Evolutionary conservation across 495 filamentous ascomycete species (phyloP).

Genomic region (Clohesyomyces aquaticus): DNA sequence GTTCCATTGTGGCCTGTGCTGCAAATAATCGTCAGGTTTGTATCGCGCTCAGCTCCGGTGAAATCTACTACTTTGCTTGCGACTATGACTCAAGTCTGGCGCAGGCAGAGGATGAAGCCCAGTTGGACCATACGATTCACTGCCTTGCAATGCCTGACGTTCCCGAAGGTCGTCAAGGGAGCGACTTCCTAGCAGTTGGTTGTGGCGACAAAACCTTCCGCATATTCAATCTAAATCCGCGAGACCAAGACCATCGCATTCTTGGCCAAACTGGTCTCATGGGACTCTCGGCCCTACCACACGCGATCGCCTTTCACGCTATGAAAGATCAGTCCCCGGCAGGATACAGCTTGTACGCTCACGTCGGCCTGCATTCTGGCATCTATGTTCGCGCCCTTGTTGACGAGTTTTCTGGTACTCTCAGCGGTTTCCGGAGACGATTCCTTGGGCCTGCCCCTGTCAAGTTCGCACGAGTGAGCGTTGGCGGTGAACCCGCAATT

Average conservation of each 20-base stretch:
- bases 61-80: slow-evolving; percentile 98
- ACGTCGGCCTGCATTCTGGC: slow-evolving; percentile 93
- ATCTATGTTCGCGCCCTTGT: slow-evolving; percentile 93
- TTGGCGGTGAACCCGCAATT: slow-evolving; percentile 82
- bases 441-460: slow-evolving; percentile 90
- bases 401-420: slow-evolving; percentile 90
- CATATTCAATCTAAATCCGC: slow-evolving; percentile 82
- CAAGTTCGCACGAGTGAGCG: slow-evolving; percentile 82
- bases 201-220: slow-evolving; percentile 96
- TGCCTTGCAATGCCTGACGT: slow-evolving; percentile 92
- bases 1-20: slow-evolving; percentile 92
- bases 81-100: slow-evolving; percentile 86
- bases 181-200: slow-evolving; percentile 90
- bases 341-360: slow-evolving; percentile 83
- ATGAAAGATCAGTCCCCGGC: slow-evolving; percentile 87
- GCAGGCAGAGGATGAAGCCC: slow-evolving; percentile 92
- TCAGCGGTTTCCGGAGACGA: slow-evolving; percentile 90
- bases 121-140: slow-evolving; percentile 95
- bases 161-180: slow-evolving; percentile 82
- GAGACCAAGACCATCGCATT: slow-evolving; percentile 64
- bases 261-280: slow-evolving; percentile 93
- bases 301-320: slow-evolving; percentile 85
- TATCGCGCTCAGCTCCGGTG: slow-evolving; percentile 88
- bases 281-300: slow-evolving; percentile 86
- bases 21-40: slow-evolving; percentile 93